These are phyloP conservation scores for Colletotrichum sp. DNA, from an alignment of 2,329 filamentous ascomycete species.

Conservation along the genomic window DNA sequence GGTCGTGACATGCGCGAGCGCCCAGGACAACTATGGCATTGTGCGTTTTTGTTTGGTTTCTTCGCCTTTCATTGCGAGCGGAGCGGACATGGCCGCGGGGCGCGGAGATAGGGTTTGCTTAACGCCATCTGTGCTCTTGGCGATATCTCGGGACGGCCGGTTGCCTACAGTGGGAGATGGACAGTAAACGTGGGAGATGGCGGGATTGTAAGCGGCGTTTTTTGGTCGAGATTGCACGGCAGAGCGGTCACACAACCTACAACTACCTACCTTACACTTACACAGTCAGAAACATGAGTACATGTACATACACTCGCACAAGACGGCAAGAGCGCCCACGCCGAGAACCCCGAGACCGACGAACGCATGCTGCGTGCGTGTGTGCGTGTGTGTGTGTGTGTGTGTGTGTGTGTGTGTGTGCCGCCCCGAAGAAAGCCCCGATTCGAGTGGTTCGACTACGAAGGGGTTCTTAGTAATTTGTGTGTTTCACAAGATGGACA, in stretches of 20 bases:
- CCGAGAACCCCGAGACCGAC: not conserved
- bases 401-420: not conserved
- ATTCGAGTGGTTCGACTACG: not conserved
- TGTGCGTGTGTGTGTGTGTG: too few species aligned
- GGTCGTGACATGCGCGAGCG: too few species aligned
- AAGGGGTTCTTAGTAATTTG: not conserved
- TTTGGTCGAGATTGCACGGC: not conserved
- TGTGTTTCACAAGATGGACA: not conserved
- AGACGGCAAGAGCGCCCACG: not conserved
- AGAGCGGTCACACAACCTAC: not conserved
- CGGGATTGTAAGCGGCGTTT: not conserved
- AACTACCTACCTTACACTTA: not conserved
- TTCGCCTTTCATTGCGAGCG: not conserved
- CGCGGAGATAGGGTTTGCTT: not conserved
- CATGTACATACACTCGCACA: not conserved
- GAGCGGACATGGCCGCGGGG: not conserved
- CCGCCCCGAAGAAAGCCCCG: not conserved
- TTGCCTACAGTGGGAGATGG: not conserved
- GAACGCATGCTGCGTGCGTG: not conserved
- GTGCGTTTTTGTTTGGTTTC: not conserved
- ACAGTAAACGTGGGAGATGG: not conserved
- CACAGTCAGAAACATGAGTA: not conserved
- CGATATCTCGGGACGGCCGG: not conserved
- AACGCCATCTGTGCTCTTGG: not conserved
- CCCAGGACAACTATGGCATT: not conserved